Conservation (phyloP, 2,329 filamentous ascomycete genomes). For the Xylaria multiplex region DNA sequence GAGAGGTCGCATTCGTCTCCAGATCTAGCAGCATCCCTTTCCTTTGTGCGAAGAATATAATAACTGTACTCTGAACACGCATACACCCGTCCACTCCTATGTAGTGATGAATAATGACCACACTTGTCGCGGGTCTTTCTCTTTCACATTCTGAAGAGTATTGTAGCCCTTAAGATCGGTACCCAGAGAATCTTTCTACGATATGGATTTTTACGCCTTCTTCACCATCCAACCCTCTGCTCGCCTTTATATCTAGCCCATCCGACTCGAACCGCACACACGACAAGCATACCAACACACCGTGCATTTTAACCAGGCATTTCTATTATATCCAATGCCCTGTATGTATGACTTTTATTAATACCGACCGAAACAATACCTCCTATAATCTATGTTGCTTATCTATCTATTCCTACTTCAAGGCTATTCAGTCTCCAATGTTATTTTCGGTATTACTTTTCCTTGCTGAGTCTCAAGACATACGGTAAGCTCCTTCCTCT, state of each 20-base stretch:
- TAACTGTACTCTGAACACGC: slow-evolving; percentile 24
- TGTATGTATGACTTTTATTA: slow-evolving; percentile 16
- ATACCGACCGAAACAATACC: not conserved
- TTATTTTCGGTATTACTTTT: not conserved
- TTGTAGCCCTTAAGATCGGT: not conserved
- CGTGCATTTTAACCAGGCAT: slow-evolving; percentile 16
- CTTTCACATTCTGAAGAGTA: no score
- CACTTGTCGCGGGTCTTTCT: not conserved
- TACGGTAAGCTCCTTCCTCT: not conserved
- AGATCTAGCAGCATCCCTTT: slow-evolving; percentile 35
- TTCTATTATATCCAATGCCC: slow-evolving; percentile 15
- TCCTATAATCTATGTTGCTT: not conserved
- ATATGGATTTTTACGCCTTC: not conserved
- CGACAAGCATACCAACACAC: not conserved
- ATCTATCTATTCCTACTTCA: not conserved
- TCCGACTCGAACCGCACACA: not conserved
- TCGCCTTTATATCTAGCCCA: no score
- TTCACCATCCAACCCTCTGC: no score
- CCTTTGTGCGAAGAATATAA: slow-evolving; percentile 40
- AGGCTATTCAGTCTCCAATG: not conserved
- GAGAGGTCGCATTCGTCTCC: slow-evolving; percentile 46
- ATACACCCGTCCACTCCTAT: not conserved
- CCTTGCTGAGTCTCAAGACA: not conserved
- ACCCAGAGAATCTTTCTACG: not conserved
- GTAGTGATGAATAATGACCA: not conserved